Evolutionary conservation across 176 grass and related monocot species (phyloP).

Genomic region (Hsuehochloa calcarea): DNA sequence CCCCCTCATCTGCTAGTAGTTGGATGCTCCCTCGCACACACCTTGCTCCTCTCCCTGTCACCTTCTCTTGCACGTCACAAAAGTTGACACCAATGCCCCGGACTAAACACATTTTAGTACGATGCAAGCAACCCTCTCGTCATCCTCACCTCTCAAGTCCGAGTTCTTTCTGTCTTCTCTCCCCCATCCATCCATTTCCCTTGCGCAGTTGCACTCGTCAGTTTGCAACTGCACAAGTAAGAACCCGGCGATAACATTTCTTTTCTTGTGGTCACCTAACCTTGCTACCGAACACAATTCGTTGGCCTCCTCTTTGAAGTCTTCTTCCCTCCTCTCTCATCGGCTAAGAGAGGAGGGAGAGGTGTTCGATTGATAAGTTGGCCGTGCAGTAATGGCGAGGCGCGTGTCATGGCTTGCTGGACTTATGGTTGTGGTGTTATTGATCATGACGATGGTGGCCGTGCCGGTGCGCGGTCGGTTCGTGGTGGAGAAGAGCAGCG

Average conservation of each 20-base stretch:
- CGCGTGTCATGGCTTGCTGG: neutral
- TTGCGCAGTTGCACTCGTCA: neutral
- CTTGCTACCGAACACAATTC: constrained; percentile 27
- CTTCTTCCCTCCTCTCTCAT: neutral
- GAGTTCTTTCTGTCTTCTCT: neutral
- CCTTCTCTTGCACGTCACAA: constrained; percentile 52
- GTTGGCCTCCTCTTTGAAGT: neutral
- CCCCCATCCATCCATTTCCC: neutral
- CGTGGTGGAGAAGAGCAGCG: constrained; percentile 91
- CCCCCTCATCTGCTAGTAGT: constrained; percentile 13
- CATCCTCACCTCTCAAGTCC: neutral
- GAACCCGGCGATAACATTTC: neutral
- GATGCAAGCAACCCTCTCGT: constrained; percentile 35
- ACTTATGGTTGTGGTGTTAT: neutral
- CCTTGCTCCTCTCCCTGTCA: neutral
- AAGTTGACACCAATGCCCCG: constrained; percentile 19
- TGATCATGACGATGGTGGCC: neutral
- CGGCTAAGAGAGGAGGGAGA: neutral
- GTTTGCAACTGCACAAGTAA: neutral
- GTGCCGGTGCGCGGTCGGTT: constrained; percentile 47
- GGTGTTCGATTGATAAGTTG: neutral
- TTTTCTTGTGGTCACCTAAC: neutral
- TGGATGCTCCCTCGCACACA: constrained; percentile 13
- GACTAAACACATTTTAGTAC: constrained; percentile 34
- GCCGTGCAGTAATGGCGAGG: constrained; percentile 20